Base-by-base conservation (phyloP, 345 rosid genomes). In the Trapa bicornis region DNA sequence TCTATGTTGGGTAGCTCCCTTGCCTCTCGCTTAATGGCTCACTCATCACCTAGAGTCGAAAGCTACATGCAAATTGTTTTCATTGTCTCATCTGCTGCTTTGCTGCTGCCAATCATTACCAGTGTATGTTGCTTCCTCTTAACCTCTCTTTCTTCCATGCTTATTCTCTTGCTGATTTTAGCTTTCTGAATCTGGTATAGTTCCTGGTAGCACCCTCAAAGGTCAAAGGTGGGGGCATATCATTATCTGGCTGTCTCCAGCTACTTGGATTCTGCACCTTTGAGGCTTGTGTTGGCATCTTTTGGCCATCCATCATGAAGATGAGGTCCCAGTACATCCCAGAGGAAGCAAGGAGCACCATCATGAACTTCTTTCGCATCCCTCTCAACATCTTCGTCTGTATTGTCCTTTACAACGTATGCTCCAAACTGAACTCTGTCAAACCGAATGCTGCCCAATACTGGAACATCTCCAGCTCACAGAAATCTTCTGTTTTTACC, bases 231-330 rank as follows among this genome's bases (percentile, higher is more conserved):
- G 90, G 89, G 66, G 68, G 94, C 77, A 88, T 93, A 67, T 80
- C 94, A 5, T 79, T 86, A 74, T 65, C 94, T 3, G 88, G 90
- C 39, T 89, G 80, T 47, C 71, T 90, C 54, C 89, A 88, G 84
- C 86, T 93, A 38, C 82, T 90, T 65, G 97, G 97, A 66, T 93
- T 93, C 80, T 93, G 98, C 65, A 78, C 83, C 33, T 93, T 93
- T 69, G 98, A 93, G 82, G 83, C 90, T 37, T 93, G 98, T 80
- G 97, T 87, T 0, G 97, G 98, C 43, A 77, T 90, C 75, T 93
- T 90, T 80, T 93, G 97, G 97, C 97, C 98, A 56, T 93, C 97
- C 48, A 93, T 93, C 63, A 90, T 93, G 98, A 93, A 93, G 82
- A 93, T 93, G 98, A 83, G 98, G 76, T 93, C 97, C 66, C 98